These are phyloP conservation scores for Ormosia semicastrata DNA, from an alignment of 306 rosid species.

Conservation along the genomic window DNA sequence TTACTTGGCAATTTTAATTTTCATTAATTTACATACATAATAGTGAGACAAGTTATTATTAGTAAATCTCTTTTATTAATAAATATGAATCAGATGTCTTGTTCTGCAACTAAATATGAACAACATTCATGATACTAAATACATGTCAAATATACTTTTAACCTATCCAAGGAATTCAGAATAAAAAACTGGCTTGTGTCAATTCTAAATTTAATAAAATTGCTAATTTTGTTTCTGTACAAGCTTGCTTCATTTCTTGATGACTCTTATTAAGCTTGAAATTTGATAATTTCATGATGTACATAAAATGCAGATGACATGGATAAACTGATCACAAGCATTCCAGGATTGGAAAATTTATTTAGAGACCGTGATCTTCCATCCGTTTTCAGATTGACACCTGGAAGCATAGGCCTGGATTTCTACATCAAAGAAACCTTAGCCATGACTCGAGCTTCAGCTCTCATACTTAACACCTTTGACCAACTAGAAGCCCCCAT, in stretches of 20 bases:
- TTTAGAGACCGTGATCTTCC: slow-evolving; percentile 22
- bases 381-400: background rate
- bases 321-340: slow-evolving; percentile 1
- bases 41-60: too few relatives aligned
- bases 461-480: slow-evolving; percentile 23
- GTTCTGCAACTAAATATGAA: too few relatives aligned
- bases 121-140: too few relatives aligned
- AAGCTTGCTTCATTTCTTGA: background rate
- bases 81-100: too few relatives aligned
- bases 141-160: too few relatives aligned
- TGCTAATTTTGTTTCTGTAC: too few relatives aligned
- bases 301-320: slow-evolving; percentile 4
- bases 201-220: too few relatives aligned
- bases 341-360: slow-evolving; percentile 5
- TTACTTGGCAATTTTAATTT: too few relatives aligned
- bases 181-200: too few relatives aligned
- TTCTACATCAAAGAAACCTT: slow-evolving; percentile 18
- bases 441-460: slow-evolving; percentile 5
- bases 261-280: background rate
- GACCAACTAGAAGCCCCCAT: slow-evolving; percentile 23
- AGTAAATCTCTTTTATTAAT: too few relatives aligned
- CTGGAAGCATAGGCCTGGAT: background rate
- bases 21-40: too few relatives aligned
- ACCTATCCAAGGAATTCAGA: too few relatives aligned
- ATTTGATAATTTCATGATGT: background rate